Evolutionary conservation across 371 early-diverging fungal genomes (phyloP).

Genomic region (Blastocladiella emersonii): DNA sequence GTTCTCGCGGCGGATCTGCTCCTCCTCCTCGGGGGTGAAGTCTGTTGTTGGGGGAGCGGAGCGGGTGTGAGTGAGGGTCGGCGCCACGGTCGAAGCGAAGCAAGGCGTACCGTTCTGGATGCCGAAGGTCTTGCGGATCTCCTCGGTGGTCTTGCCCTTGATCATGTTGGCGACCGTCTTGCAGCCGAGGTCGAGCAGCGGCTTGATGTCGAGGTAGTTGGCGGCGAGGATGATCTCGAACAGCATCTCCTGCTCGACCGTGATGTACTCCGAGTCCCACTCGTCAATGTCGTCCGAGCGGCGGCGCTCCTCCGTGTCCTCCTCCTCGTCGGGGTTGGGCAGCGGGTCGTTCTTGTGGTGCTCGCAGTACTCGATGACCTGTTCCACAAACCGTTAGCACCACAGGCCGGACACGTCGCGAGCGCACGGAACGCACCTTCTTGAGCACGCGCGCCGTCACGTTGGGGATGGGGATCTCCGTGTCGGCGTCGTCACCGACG

Average conservation of each 20-base stretch:
- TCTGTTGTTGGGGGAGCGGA: too few species aligned
- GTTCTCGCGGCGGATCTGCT: slow-evolving; percentile 76
- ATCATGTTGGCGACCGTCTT: slow-evolving; percentile 98
- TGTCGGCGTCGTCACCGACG: slow-evolving; percentile 52
- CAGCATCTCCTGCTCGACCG: slow-evolving; percentile 61
- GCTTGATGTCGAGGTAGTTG: slow-evolving; percentile 93
- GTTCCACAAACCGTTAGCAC: neutral
- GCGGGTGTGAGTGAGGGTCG: too few species aligned
- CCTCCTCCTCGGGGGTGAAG: slow-evolving; percentile 94
- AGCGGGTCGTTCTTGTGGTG: slow-evolving; percentile 57
- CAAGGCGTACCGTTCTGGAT: slow-evolving; percentile 23
- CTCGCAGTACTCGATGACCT: slow-evolving; percentile 69
- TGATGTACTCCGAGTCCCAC: slow-evolving; percentile 68
- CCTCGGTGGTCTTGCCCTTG: slow-evolving; percentile 84
- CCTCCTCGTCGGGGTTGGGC: slow-evolving; percentile 23
- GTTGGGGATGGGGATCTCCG: slow-evolving; percentile 54
- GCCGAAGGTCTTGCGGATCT: slow-evolving; percentile 86
- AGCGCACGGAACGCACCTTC: slow-evolving; percentile 33
- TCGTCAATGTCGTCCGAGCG: slow-evolving; percentile 55
- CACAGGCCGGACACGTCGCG: neutral
- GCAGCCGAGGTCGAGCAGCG: slow-evolving; percentile 79
- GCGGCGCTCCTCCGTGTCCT: slow-evolving; percentile 44
- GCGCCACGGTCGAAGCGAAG: too few species aligned
- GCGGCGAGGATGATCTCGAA: slow-evolving; percentile 74
- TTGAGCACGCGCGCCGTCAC: slow-evolving; percentile 50